These are phyloP conservation scores for Geotrichum fermentans DNA, from an alignment of 1,139 yeast genomes.

Conservation along the genomic window DNA sequence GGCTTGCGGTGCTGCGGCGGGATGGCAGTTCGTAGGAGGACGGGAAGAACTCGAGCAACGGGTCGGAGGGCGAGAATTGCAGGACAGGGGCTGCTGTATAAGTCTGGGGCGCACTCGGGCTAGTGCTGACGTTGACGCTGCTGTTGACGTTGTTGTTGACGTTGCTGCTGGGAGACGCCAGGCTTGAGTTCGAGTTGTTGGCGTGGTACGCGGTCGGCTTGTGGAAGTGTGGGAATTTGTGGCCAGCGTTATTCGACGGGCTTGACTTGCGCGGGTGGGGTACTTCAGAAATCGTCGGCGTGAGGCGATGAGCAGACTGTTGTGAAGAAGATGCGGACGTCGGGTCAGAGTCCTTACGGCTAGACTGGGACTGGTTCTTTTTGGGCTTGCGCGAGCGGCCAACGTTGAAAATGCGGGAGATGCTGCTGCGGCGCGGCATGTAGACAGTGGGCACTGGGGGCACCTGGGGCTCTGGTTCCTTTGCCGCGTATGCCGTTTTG, in stretches of 20 bases:
- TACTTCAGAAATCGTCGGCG: background rate
- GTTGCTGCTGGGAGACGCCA: too few species aligned
- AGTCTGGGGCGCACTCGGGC: background rate
- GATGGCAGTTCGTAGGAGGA: too few species aligned
- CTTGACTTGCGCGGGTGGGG: background rate
- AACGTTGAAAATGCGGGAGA: slow-evolving; percentile 10
- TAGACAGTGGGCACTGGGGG: background rate
- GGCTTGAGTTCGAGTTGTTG: background rate
- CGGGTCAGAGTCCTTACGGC: slow-evolving; percentile 7
- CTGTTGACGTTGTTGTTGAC: too few species aligned
- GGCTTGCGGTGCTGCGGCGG: too few species aligned
- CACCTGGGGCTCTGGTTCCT: background rate
- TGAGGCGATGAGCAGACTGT: background rate
- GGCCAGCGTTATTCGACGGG: background rate
- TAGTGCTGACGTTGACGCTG: background rate
- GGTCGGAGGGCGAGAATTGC: background rate
- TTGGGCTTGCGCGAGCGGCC: slow-evolving; percentile 9
- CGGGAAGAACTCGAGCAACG: background rate
- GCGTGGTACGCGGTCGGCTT: slow-evolving; percentile 2
- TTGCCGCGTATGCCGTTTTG: too few species aligned
- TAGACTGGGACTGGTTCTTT: background rate
- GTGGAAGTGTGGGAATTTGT: slow-evolving; percentile 9
- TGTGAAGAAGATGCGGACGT: background rate
- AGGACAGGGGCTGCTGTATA: background rate
- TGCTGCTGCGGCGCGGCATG: slow-evolving; percentile 8